Base-by-base conservation (phyloP, 148 eudicot species). In the Tetragonia tetragonoides region DNA sequence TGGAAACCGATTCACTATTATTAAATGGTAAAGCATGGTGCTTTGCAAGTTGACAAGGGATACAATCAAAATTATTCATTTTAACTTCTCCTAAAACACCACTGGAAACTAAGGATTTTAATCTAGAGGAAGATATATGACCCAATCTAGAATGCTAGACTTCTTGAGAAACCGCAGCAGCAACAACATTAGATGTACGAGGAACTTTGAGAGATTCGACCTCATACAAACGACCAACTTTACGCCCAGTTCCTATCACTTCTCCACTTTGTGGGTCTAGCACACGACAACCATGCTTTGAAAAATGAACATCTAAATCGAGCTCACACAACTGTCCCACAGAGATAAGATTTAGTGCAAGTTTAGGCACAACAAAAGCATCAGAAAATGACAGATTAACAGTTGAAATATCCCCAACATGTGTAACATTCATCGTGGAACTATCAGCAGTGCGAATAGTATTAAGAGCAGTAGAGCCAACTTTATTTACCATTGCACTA, bases 281-380 rank as follows among this genome's bases (percentile, higher is more conserved):
- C 9, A 72, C 75, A 53, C 6, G 7, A 54, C 75, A 72, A 40
- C 51, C 51, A 16, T 10, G 2, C 34, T 28, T 28, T 28, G 61
- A 51, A 16, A 71, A 71, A 23, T 15, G 20, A 15, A 71, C 41
- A 9, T 69, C 34, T 7, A 69, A 17, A 3, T 54, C 56, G 20
- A 41, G 54, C 14, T 0, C 34, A 28, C 34, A 28, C 34, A 28
- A 28, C 34, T 28, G 34, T 0, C 34, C 34, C 34, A 28, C 34
- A 28, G 34, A 28, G 34, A 28, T 1, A 28, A 28, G 34, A 28
- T 28, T 28, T 28, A 28, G 34, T 0, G 75, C 42, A 6, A 75
- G 68, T 23, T 61, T 11, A 80, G 82, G 78, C 16, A 80, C 44
- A 16, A 44, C 5, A 49, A 24, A 78, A 9, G 63, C 75, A 49